Evolutionary conservation across 306 rosid genomes (phyloP).

Genomic region (Gastrolobium bilobum): DNA sequence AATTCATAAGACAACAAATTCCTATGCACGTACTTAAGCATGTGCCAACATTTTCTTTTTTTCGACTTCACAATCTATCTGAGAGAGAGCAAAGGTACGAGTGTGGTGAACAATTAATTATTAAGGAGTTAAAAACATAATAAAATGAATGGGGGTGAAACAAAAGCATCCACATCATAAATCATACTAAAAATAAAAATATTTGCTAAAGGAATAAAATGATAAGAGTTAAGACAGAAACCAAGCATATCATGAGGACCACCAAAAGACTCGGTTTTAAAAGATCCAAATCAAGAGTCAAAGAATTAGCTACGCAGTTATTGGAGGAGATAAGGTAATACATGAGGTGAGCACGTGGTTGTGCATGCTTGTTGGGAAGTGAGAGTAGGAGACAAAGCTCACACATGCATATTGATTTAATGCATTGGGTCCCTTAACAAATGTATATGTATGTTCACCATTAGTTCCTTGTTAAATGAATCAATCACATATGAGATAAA

Average conservation of each 20-base stretch:
- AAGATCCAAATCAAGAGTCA: conserved; percentile 70
- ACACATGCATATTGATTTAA: conserved; percentile 44
- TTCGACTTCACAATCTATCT: neutral
- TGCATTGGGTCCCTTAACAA: conserved; percentile 48
- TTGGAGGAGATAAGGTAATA: conserved; percentile 52
- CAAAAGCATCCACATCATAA: conserved; percentile 47
- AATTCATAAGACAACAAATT: too few relatives aligned
- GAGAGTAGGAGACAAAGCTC: conserved; percentile 54
- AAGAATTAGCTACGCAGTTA: conserved; percentile 28
- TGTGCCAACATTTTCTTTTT: neutral
- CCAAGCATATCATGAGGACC: conserved; percentile 46
- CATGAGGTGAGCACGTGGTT: conserved; percentile 56
- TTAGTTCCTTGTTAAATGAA: conserved; percentile 13
- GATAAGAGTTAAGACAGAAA: conserved; percentile 18
- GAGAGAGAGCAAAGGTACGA: neutral
- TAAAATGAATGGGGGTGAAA: neutral
- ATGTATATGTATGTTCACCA: conserved; percentile 1
- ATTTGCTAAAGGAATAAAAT: conserved; percentile 10
- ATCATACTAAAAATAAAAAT: conserved; percentile 27
- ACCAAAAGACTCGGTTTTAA: neutral
- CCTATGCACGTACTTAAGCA: too few relatives aligned
- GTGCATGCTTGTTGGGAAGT: conserved; percentile 43
- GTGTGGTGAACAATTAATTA: neutral
- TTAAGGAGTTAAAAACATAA: neutral
- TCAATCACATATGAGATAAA: conserved; percentile 9